These are phyloP conservation scores for Hypoxylon sp. DNA, from an alignment of 2,329 filamentous ascomycete species.

Conservation along the genomic window DNA sequence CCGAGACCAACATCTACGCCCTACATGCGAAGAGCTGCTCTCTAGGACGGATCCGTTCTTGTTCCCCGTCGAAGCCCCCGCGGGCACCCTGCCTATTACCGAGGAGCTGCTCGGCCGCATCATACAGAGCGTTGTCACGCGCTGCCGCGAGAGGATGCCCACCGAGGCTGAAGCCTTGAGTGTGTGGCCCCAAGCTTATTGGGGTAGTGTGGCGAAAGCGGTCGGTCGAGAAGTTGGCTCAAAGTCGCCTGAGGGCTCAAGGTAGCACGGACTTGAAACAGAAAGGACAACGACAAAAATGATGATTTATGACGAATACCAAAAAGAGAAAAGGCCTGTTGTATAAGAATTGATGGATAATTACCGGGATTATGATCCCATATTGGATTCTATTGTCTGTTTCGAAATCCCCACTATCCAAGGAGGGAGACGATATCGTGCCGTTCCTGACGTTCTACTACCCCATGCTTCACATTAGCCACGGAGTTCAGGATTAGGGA, in stretches of 20 bases:
- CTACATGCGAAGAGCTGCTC: conserved; percentile 75
- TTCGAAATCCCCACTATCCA: neutral
- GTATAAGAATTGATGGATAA: conserved; percentile 29
- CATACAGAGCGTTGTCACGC: conserved; percentile 72
- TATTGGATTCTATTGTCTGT: conserved; percentile 14
- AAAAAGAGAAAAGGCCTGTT: conserved; percentile 1
- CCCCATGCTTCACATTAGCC: conserved; percentile 34
- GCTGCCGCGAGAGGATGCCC: conserved; percentile 71
- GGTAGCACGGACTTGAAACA: conserved; percentile 17
- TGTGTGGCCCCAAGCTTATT: conserved; percentile 74
- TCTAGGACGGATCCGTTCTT: conserved; percentile 73
- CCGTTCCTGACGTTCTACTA: conserved; percentile 19
- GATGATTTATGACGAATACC: conserved; percentile 12
- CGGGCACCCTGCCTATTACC: conserved; percentile 70
- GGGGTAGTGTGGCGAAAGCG: conserved; percentile 70
- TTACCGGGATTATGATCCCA: conserved; percentile 13
- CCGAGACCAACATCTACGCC: conserved; percentile 73
- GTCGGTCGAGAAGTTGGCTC: conserved; percentile 55
- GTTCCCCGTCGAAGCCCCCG: conserved; percentile 71
- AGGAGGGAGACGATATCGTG: neutral
- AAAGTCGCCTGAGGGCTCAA: conserved; percentile 18
- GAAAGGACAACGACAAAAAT: neutral
- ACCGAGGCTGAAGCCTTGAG: conserved; percentile 69
- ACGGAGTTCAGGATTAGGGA: conserved; percentile 41
- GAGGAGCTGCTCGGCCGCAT: conserved; percentile 74